Evolutionary conservation across 345 rosid species (phyloP), one percentile per base, ranked within the genome.

Genomic region (Dipteronia sinensis): DNA sequence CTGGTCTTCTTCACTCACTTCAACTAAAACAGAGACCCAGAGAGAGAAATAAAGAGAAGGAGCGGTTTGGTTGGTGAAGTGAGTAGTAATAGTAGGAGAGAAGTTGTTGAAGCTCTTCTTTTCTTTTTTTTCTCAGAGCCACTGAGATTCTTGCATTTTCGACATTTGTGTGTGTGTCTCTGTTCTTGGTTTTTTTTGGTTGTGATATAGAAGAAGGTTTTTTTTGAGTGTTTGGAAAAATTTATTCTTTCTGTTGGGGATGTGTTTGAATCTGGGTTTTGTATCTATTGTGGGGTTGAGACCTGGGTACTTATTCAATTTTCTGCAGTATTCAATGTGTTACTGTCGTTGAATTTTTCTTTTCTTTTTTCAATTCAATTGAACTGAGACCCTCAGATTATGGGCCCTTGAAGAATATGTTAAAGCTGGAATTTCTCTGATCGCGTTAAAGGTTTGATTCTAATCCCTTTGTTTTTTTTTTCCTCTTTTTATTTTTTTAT

Each of bases 341-440:
- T 34, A 19, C 47, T 75, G 82, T 56, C 73, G 83, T 80, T 78
- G 76, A 78, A 78, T 81, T 74, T 76, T 59, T 9, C 8, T 59
- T 20, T 59, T 59, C 3, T 9, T 59, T 19, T 58, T 72, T 72
- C 82, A 83, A 81, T 81, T 76, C 81, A 71, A 72, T 72, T 72
- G 65, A 72, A 34, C 47, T 47, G 42, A 42, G 79, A 77, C 58
- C 65, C 78, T 72, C 78, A 70, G 65, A 71, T 76, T 76, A 82
- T 78, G 88, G 84, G 81, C 65, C 78, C 68, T 69, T 76, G 83
- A 78, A 64, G 79, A 70, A 77, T 34, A 34, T 69, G 83, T 67
- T 81, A 82, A 86, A 81, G 86, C 81, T 74, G 73, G 71, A 78
- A 76, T 77, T 66, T 78, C 78, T 82, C 83, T 87, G 86, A 83